Base-by-base conservation (phyloP, 495 filamentous ascomycete species). In the Penicillium lagena region DNA sequence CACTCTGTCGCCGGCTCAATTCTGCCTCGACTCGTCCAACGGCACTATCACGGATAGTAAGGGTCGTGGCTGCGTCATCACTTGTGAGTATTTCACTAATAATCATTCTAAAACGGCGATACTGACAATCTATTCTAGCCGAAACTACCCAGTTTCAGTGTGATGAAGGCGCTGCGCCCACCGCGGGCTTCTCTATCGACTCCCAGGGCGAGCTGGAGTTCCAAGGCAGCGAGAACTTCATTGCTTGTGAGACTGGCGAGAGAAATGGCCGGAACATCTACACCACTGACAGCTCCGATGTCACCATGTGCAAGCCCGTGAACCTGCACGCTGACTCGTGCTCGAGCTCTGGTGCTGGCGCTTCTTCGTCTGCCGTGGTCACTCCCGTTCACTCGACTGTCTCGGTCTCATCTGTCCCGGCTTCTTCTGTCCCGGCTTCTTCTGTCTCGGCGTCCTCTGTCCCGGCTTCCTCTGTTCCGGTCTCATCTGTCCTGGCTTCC, bases 111-210 rank as follows among this genome's bases (percentile, higher is more conserved):
- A 22, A 6, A 22, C 3, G 22, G 4, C 22, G 22, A 22, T 6
- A 22, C 22, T 22, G 22, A 22, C 52, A 39, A 49, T 40, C 31
- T 37, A 42, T 12, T 51, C 12, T 42, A 78, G 73, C 72, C 9
- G 68, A 73, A 3, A 79, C 76, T 6, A 75, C 74, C 11, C 79
- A 86, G 49, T 77, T 78, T 37, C 82, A 86, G 57, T 88, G 84
- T 58, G 82, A 86, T 46, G 46, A 60, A 15, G 79, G 77, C 47
- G 69, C 66, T 13, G 46, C 38, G 4, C 66, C 70, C 12, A 63
- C 62, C 35, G 32, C 60, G 7, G 73, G 73, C 30, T 81, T 79
- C 59, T 60, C 64, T 8, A 63, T 81, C 42, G 62, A 52, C 45
- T 73, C 70, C 17, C 57, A 74, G 37, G 76, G 75, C 11, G 51